Percentiles rank a stretch among this genome's conserved stretches.
Conservation (phyloP, 805 yeast species). For the Candida maesae region DNA sequence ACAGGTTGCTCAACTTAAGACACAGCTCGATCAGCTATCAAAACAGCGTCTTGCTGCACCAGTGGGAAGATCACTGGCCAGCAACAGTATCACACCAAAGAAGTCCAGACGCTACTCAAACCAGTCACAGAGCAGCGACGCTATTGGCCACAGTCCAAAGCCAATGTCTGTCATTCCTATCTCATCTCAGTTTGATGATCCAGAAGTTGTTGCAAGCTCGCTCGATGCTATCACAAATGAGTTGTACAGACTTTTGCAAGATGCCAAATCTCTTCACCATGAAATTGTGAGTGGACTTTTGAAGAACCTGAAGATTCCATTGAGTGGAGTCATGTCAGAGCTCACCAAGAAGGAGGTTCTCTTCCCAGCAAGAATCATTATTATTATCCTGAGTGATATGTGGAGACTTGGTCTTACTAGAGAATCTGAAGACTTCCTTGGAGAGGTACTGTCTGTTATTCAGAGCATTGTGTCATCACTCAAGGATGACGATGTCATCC, state of each 20-base stretch:
- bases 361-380: slow-evolving; percentile 94
- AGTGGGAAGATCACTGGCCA: slow-evolving; percentile 28
- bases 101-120: slow-evolving; percentile 34
- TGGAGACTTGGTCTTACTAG: slow-evolving; percentile 95
- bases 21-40: slow-evolving; percentile 27
- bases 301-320: slow-evolving; percentile 81
- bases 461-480: slow-evolving; percentile 77
- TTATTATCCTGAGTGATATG: slow-evolving; percentile 91
- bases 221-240: slow-evolving; percentile 73
- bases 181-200: slow-evolving; percentile 46
- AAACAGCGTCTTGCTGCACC: slow-evolving; percentile 25
- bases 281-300: slow-evolving; percentile 86
- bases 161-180: slow-evolving; percentile 63
- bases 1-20: slow-evolving; percentile 44
- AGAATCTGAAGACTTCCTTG: slow-evolving; percentile 87
- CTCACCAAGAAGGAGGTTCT: slow-evolving; percentile 85
- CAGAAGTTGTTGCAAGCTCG: slow-evolving; percentile 38
- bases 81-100: slow-evolving; percentile 25
- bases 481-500: slow-evolving; percentile 81
- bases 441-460: slow-evolving; percentile 81
- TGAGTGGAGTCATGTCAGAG: slow-evolving; percentile 78
- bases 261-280: slow-evolving; percentile 66
- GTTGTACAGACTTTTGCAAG: slow-evolving; percentile 64
- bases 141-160: slow-evolving; percentile 34
- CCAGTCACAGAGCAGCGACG: slow-evolving; percentile 36